Evolutionary conservation across 116 monocot species (phyloP).

Genomic region (Posidonia oceanica): DNA sequence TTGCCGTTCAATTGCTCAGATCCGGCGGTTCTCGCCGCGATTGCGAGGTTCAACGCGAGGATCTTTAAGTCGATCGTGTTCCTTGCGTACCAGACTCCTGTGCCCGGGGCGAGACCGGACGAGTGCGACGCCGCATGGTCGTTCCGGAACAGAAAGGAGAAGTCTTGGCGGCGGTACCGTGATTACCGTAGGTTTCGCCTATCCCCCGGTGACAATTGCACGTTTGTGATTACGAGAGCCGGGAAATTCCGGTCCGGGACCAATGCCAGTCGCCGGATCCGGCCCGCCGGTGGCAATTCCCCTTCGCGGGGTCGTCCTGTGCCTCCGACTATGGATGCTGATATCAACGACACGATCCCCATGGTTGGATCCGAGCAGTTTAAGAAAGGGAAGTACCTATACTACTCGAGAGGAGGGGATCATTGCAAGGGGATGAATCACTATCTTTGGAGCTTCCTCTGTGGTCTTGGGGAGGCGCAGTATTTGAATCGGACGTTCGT

Average conservation of each 20-base stretch:
- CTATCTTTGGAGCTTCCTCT: constrained; percentile 85
- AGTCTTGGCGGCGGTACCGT: constrained; percentile 60
- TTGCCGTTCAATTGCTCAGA: constrained; percentile 52
- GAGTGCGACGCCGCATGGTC: constrained; percentile 61
- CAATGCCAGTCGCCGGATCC: constrained; percentile 22
- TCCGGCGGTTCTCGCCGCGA: constrained; percentile 35
- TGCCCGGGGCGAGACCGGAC: constrained; percentile 23
- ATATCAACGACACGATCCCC: constrained; percentile 87
- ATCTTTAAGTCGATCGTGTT: constrained; percentile 38
- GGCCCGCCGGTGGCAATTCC: not conserved
- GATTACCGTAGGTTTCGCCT: constrained; percentile 60
- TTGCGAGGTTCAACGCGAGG: constrained; percentile 30
- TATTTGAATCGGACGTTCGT: constrained; percentile 89
- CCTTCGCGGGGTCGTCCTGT: not conserved
- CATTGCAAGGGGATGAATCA: constrained; percentile 90
- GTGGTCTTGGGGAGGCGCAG: constrained; percentile 79
- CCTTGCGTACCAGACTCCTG: constrained; percentile 40
- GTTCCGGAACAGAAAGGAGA: constrained; percentile 58
- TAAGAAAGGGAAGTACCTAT: constrained; percentile 58
- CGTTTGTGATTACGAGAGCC: constrained; percentile 23
- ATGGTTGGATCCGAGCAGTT: constrained; percentile 50
- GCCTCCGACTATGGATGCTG: constrained; percentile 19
- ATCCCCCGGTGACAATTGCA: constrained; percentile 33
- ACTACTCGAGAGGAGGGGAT: constrained; percentile 85
- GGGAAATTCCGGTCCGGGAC: constrained; percentile 56